phyloP scores from a whole-genome alignment of 768 basidiomycete species.

The Xerocomellus chrysenteron region DNA sequence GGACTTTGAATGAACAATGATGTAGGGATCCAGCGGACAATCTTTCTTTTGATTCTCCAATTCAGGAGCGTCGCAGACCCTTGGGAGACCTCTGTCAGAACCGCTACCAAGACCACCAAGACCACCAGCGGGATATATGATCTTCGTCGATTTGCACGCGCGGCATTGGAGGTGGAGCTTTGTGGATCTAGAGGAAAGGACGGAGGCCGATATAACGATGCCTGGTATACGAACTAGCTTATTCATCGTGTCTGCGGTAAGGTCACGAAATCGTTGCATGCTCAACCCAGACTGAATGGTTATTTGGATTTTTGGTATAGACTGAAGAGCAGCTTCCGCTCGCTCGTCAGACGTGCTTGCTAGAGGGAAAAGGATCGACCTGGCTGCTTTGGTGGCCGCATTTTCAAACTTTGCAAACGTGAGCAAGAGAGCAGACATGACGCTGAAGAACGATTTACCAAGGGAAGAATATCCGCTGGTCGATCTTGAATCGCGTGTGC shows the following conservation, averaged over 20 bases:
- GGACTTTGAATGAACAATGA: constrained; percentile 93
- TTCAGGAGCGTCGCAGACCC: constrained; percentile 80
- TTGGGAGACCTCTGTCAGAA: constrained; percentile 79
- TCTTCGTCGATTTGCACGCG: constrained; percentile 78
- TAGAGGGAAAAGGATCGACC: constrained; percentile 80
- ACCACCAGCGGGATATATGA: constrained; percentile 73
- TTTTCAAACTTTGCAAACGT: constrained; percentile 72
- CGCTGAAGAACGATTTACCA: constrained; percentile 49
- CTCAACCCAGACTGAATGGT: constrained; percentile 89
- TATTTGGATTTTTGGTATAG: constrained; percentile 78
- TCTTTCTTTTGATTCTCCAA: constrained; percentile 87
- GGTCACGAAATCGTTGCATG: constrained; percentile 89
- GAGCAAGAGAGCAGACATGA: neutral
- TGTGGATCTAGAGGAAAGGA: constrained; percentile 89
- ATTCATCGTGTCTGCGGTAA: constrained; percentile 92
- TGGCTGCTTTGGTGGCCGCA: constrained; percentile 82
- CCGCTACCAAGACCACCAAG: constrained; percentile 88
- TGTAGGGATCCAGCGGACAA: constrained; percentile 94
- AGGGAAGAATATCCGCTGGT: constrained; percentile 85
- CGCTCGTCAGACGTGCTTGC: constrained; percentile 47
- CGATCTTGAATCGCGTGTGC: constrained; percentile 87
- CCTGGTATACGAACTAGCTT: constrained; percentile 96
- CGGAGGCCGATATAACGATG: constrained; percentile 96
- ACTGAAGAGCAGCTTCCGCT: constrained; percentile 45
- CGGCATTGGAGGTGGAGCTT: constrained; percentile 92